These are phyloP conservation scores for Colletotrichum sp. DNA, from an alignment of 2,329 filamentous ascomycete species.

Conservation along the genomic window DNA sequence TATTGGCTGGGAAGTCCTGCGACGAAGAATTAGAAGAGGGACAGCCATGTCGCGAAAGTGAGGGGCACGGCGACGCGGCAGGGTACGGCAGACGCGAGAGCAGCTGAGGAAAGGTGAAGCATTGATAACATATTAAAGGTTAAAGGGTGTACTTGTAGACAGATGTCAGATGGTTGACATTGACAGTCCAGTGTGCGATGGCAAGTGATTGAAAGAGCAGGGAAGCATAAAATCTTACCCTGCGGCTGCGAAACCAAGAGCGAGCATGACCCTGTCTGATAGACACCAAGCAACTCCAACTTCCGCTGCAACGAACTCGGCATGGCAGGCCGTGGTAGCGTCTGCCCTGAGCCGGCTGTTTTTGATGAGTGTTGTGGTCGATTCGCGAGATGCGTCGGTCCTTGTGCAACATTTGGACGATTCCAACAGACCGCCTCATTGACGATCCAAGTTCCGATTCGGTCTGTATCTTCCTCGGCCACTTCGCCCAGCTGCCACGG, in stretches of 20 bases:
- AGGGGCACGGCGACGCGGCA: background rate
- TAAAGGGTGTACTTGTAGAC: background rate
- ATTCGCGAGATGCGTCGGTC: background rate
- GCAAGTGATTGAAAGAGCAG: background rate
- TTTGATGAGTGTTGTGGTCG: background rate
- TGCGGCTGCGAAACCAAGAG: background rate
- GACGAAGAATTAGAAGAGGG: background rate
- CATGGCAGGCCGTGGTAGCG: background rate
- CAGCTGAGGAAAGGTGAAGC: background rate
- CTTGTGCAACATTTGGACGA: background rate
- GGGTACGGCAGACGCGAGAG: background rate
- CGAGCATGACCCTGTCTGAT: background rate
- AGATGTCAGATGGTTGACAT: background rate
- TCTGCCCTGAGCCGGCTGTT: background rate
- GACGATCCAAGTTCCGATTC: background rate
- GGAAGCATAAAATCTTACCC: background rate
- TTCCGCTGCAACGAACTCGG: background rate
- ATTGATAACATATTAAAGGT: background rate
- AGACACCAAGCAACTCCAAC: background rate
- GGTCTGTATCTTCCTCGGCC: background rate
- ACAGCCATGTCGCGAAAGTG: background rate
- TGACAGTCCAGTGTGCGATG: background rate
- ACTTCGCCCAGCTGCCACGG: background rate
- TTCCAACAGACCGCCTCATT: background rate
- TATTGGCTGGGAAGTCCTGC: background rate